These are phyloP conservation scores for Trypanosoma conorhini DNA, from an alignment of 208 protist genomes.

Conservation along the genomic window DNA sequence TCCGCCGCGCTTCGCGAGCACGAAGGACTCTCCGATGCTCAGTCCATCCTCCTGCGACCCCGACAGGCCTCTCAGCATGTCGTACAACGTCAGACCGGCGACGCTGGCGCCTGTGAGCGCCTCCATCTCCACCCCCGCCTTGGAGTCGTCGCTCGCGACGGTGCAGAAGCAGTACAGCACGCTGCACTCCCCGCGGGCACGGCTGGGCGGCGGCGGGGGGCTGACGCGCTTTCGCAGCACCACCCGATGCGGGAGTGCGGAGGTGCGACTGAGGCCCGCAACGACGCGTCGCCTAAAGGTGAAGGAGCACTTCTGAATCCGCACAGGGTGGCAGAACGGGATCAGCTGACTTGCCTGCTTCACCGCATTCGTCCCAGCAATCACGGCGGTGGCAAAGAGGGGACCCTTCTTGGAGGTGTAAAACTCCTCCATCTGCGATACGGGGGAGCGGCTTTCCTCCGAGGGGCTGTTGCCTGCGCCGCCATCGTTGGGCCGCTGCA, in stretches of 20 bases:
- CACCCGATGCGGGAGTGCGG: slow-evolving; percentile 76
- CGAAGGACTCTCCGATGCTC: slow-evolving; percentile 75
- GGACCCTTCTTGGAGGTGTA: slow-evolving; percentile 85
- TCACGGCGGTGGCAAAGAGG: slow-evolving; percentile 84
- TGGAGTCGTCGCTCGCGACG: slow-evolving; percentile 77
- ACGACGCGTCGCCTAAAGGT: slow-evolving; percentile 76
- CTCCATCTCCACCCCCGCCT: slow-evolving; percentile 97
- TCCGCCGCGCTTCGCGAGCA: slow-evolving; percentile 77
- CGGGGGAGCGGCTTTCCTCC: slow-evolving; percentile 13
- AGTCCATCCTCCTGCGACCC: slow-evolving; percentile 85
- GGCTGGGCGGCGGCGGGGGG: slow-evolving; percentile 33
- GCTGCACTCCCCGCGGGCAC: slow-evolving; percentile 53
- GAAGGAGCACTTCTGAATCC: slow-evolving; percentile 90
- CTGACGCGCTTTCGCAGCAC: slow-evolving; percentile 63
- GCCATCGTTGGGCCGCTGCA: slow-evolving; percentile 25
- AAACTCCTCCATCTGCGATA: slow-evolving; percentile 81
- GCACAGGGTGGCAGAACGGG: slow-evolving; percentile 95
- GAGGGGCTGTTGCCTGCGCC: slow-evolving; percentile 6
- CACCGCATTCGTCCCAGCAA: slow-evolving; percentile 93
- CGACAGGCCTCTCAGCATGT: slow-evolving; percentile 79
- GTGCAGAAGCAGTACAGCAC: slow-evolving; percentile 89
- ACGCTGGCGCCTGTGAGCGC: slow-evolving; percentile 93
- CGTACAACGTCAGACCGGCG: slow-evolving; percentile 87
- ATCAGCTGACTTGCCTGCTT: slow-evolving; percentile 93
- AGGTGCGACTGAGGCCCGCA: slow-evolving; percentile 31